Evolutionary conservation across 805 yeast genomes (phyloP).

Genomic region (Candida sphagnicola): DNA sequence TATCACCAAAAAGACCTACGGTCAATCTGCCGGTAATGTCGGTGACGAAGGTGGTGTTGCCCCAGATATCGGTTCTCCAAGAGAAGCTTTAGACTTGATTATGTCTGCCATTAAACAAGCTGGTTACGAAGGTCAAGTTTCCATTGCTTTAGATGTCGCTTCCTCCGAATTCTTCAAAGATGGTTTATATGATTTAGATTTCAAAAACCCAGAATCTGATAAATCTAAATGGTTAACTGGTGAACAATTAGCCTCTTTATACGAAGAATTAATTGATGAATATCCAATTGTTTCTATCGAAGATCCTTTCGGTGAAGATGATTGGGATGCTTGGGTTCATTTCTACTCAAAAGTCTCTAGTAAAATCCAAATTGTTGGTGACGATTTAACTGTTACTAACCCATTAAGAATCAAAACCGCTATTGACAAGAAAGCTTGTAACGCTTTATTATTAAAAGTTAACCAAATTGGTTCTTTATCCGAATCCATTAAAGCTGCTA

Average conservation of each 20-base stretch:
- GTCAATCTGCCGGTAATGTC: slow-evolving; percentile 98
- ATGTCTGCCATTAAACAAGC: slow-evolving; percentile 85
- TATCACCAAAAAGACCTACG: slow-evolving; percentile 91
- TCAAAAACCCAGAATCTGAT: slow-evolving; percentile 95
- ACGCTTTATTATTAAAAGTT: slow-evolving; percentile 93
- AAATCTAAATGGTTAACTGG: slow-evolving; percentile 87
- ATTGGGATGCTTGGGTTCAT: slow-evolving; percentile 97
- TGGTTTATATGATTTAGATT: slow-evolving; percentile 91
- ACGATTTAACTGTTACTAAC: slow-evolving; percentile 98
- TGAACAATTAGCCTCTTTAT: slow-evolving; percentile 79
- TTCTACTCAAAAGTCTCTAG: slow-evolving; percentile 68
- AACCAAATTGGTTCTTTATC: slow-evolving; percentile 97
- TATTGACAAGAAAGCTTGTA: slow-evolving; percentile 93
- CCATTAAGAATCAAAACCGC: slow-evolving; percentile 92
- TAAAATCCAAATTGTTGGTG: slow-evolving; percentile 89
- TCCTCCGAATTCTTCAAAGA: slow-evolving; percentile 97
- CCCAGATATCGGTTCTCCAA: slow-evolving; percentile 92
- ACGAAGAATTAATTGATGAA: slow-evolving; percentile 72
- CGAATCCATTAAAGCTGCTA: slow-evolving; percentile 96
- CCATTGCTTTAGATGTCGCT: slow-evolving; percentile 94
- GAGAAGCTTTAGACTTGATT: slow-evolving; percentile 95
- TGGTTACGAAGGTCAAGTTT: slow-evolving; percentile 91
- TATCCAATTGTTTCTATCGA: slow-evolving; percentile 98
- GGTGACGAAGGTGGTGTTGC: slow-evolving; percentile 99
- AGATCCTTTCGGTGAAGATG: slow-evolving; percentile 99